Base-by-base conservation (phyloP, 352 stramenopile genomes). In the Phytopythium chamaehyphon region DNA sequence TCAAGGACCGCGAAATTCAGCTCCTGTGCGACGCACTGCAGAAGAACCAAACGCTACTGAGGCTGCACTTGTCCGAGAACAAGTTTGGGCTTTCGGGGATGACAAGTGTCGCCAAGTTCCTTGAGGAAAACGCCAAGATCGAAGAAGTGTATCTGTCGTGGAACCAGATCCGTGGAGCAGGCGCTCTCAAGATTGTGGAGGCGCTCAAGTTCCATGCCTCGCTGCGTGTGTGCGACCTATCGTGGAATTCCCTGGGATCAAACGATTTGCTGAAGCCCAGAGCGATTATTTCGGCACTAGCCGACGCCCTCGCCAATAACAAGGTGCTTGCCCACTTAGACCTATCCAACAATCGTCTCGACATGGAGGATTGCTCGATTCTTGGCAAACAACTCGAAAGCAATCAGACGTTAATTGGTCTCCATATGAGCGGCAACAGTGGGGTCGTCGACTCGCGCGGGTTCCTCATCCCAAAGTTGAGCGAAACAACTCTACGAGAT, bases 361-460 rank as follows among this genome's bases (percentile, higher is more conserved):
- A 91, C 48, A 35, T 73, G 15, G 61, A 80, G 36, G 81, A 89
- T 54, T 89, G 77, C 40, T 51, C 52, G 14, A 37, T 92, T 18
- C 54, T 92, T 14, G 69, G 74, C 10, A 78, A 75, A 42, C 72
- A 85, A 18, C 61, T 92, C 3, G 74, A 86, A 51, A 66, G 35
- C 54, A 92, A 92, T 62, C 81, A 92, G 36, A 84, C 76, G 21
- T 65, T 92, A 9, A 57, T 90, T 26, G 82, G 78, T 14, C 57
- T 90, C 6, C 78, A 90, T 54, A 86, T 92, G 76, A 85, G 67
- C 24, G 82, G 82, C 39, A 92, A 92, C 56, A 84, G 76, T 50
- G 76, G 68, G 2, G 59, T 68, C 12, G 76, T 88, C 55, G 71
- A 90, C 64, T 76, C 78, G 18, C 59, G 71, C 6, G 82, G 82